Percentiles rank a stretch among this genome's conserved stretches.
Evolutionary conservation across 2,329 filamentous ascomycete genomes (phyloP).

Genomic region (Alternaria gaisen): DNA sequence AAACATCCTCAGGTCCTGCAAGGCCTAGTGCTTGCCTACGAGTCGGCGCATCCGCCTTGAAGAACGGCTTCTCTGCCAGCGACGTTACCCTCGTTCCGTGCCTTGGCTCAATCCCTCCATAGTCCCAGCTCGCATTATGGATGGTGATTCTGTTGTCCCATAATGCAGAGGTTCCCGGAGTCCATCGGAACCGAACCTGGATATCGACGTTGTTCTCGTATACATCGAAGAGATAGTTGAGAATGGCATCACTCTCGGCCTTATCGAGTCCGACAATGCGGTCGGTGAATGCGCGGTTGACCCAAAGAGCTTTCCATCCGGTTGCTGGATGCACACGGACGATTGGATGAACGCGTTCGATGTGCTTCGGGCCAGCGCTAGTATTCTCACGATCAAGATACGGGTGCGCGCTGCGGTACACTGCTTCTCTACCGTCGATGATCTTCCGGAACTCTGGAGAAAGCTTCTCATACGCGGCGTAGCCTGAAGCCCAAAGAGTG

Average conservation of each 20-base stretch:
- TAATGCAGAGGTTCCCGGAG: slow-evolving; percentile 69
- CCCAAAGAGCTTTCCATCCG: slow-evolving; percentile 77
- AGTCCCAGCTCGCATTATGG: slow-evolving; percentile 79
- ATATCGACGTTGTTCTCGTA: slow-evolving; percentile 76
- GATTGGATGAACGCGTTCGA: slow-evolving; percentile 74
- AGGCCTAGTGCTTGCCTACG: slow-evolving; percentile 72
- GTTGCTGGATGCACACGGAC: slow-evolving; percentile 77
- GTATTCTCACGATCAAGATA: slow-evolving; percentile 73
- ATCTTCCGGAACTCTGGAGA: slow-evolving; percentile 74
- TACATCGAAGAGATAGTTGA: slow-evolving; percentile 73
- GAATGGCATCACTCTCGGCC: slow-evolving; percentile 72
- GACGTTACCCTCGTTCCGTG: slow-evolving; percentile 77
- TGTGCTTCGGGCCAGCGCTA: slow-evolving; percentile 67
- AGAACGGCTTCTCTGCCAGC: slow-evolving; percentile 75
- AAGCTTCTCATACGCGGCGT: slow-evolving; percentile 76
- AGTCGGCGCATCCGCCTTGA: slow-evolving; percentile 70
- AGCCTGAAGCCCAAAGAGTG: slow-evolving; percentile 75
- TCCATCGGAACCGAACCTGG: slow-evolving; percentile 77
- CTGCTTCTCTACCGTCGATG: slow-evolving; percentile 70
- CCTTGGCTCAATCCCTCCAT: slow-evolving; percentile 70
- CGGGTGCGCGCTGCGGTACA: slow-evolving; percentile 71
- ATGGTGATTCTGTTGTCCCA: slow-evolving; percentile 81
- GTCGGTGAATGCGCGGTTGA: slow-evolving; percentile 74
- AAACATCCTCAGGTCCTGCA: slow-evolving; percentile 65
- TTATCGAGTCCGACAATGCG: slow-evolving; percentile 74